Conservation (phyloP, 2,329 filamentous ascomycete species). For the Botrytis hyacinthi region DNA sequence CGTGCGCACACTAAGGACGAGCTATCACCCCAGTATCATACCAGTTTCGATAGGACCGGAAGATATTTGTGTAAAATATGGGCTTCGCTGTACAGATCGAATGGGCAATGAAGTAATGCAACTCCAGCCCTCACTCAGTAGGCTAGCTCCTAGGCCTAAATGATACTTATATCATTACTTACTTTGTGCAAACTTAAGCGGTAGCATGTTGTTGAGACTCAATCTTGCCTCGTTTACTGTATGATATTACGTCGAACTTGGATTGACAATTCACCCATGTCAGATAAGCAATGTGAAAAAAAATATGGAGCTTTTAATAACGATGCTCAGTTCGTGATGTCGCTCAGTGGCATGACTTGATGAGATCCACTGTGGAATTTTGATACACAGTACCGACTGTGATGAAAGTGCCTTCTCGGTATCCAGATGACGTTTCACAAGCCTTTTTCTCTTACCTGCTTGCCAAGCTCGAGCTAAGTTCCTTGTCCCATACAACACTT, state of each 20-base stretch:
- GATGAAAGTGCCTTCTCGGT: not conserved
- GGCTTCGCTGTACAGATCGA: not conserved
- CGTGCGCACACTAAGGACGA: not conserved
- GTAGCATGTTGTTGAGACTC: not conserved
- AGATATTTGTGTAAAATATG: not conserved
- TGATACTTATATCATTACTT: not conserved
- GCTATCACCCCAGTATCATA: not conserved
- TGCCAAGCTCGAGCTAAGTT: not conserved
- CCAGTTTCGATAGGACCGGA: not conserved
- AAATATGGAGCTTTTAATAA: not conserved
- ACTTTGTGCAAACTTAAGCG: not conserved
- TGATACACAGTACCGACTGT: not conserved
- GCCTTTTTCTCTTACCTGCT: not conserved
- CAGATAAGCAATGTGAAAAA: conserved; percentile 1
- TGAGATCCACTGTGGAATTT: conserved; percentile 2
- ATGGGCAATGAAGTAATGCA: not conserved
- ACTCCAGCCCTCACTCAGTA: not conserved
- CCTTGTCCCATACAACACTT: not conserved
- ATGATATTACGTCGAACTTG: not conserved
- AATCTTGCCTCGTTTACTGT: not conserved
- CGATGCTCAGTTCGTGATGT: not conserved
- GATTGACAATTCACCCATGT: not conserved
- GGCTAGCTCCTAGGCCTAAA: not conserved
- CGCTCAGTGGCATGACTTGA: not conserved
- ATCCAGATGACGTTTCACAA: not conserved